Percentiles rank a stretch among this genome's conserved stretches.
These are phyloP conservation scores for Paralagenidium karlingii DNA, from an alignment of 352 stramenopile species.

Conservation along the genomic window DNA sequence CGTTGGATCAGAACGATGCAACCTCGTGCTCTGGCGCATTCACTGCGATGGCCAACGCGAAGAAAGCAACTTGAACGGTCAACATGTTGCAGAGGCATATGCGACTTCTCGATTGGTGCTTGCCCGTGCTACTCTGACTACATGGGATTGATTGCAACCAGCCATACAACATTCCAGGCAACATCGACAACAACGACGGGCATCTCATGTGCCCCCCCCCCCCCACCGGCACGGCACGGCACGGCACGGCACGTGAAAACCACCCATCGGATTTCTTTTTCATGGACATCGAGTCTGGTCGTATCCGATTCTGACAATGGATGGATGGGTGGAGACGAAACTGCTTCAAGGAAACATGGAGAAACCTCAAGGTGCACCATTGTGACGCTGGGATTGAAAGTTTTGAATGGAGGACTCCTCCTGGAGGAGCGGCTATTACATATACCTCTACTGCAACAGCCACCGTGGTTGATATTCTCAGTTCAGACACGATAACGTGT, in stretches of 20 bases:
- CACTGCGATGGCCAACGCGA: slow-evolving; percentile 22
- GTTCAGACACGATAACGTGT: slow-evolving; percentile 14
- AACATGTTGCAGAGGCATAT: slow-evolving; percentile 36
- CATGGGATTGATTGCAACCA: slow-evolving; percentile 61
- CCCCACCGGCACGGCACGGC: slow-evolving; percentile 31
- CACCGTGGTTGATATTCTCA: slow-evolving; percentile 20
- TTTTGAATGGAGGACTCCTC: slow-evolving; percentile 19
- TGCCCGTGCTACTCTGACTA: slow-evolving; percentile 71
- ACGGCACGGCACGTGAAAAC: slow-evolving; percentile 40
- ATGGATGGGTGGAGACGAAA: slow-evolving; percentile 31
- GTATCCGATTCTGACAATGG: slow-evolving; percentile 32
- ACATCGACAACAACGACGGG: slow-evolving; percentile 53
- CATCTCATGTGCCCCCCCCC: slow-evolving; percentile 53
- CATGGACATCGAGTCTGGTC: slow-evolving; percentile 36
- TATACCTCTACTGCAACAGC: slow-evolving; percentile 6
- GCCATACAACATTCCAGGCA: slow-evolving; percentile 43
- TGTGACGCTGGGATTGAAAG: slow-evolving; percentile 18
- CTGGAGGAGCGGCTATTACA: slow-evolving; percentile 18
- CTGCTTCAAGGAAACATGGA: slow-evolving; percentile 30
- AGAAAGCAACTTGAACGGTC: slow-evolving; percentile 21
- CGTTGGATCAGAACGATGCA: slow-evolving; percentile 19
- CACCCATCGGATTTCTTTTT: slow-evolving; percentile 50
- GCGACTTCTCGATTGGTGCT: slow-evolving; percentile 47
- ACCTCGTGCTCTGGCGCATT: slow-evolving; percentile 28
- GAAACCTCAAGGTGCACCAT: slow-evolving; percentile 24